Conservation (phyloP, 2,329 filamentous ascomycete species). For the Moelleriella libera region DNA sequence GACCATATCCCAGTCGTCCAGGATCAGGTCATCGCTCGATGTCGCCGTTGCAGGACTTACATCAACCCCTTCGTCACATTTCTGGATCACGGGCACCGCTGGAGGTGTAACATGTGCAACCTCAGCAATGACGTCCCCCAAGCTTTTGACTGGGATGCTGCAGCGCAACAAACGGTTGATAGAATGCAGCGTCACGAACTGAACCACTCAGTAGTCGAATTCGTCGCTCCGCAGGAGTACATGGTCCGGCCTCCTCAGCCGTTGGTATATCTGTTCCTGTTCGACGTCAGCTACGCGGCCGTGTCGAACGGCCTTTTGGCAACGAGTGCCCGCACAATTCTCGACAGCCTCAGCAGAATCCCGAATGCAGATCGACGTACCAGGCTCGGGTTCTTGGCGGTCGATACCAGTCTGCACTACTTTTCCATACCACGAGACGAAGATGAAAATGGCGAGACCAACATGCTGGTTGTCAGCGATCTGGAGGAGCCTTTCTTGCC, state of each 20-base stretch:
- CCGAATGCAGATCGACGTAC: constrained; percentile 94
- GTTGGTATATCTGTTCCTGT: constrained; percentile 86
- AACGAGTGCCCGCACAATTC: constrained; percentile 81
- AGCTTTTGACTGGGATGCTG: constrained; percentile 95
- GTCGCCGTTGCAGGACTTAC: constrained; percentile 88
- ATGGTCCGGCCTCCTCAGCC: constrained; percentile 97
- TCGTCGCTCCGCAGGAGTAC: constrained; percentile 95
- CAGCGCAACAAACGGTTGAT: constrained; percentile 80
- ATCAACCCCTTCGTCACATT: constrained; percentile 98
- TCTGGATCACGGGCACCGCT: constrained; percentile 90
- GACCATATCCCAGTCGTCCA: constrained; percentile 84
- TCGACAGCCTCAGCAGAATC: constrained; percentile 91
- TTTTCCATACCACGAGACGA: constrained; percentile 86
- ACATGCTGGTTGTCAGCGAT: constrained; percentile 88
- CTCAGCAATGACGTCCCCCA: constrained; percentile 98
- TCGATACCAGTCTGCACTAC: constrained; percentile 90
- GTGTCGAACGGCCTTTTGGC: constrained; percentile 84
- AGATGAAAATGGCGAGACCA: constrained; percentile 71
- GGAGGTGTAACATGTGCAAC: constrained; percentile 99
- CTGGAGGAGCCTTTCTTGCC: constrained; percentile 93
- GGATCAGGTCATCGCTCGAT: constrained; percentile 94
- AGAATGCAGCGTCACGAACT: constrained; percentile 85
- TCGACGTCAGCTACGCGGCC: constrained; percentile 85
- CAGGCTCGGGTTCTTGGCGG: constrained; percentile 84
- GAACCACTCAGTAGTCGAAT: constrained; percentile 94